phyloP scores from a whole-genome alignment of 2,329 filamentous ascomycete species.

The Microsporum canis region DNA sequence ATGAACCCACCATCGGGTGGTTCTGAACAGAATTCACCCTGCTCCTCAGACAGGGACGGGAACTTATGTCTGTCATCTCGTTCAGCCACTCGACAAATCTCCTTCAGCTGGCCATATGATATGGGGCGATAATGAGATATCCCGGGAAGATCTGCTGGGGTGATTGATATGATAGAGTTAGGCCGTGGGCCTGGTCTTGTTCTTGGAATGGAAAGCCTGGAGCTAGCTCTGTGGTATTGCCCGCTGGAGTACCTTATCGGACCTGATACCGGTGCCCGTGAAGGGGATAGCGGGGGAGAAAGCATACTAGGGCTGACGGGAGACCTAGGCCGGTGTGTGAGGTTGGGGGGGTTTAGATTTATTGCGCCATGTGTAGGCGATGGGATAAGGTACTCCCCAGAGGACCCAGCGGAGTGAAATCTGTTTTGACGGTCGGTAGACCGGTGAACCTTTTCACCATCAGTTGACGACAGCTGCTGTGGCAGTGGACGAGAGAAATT shows the following conservation, averaged over 20 bases:
- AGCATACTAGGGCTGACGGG: background rate
- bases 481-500: background rate
- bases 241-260: background rate
- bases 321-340: background rate
- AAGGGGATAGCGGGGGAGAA: background rate
- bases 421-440: background rate
- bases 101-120: slow-evolving; percentile 10
- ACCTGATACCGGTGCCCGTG: background rate
- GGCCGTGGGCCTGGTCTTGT: background rate
- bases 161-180: slow-evolving; percentile 5
- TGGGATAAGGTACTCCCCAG: background rate
- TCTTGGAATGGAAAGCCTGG: background rate
- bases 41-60: background rate
- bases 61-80: background rate
- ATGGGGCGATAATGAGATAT: slow-evolving; percentile 5
- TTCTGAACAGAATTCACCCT: slow-evolving; percentile 8
- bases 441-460: background rate
- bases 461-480: background rate
- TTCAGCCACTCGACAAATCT: slow-evolving; percentile 7
- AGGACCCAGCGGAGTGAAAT: background rate
- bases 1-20: slow-evolving; percentile 22
- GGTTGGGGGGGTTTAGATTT: background rate
- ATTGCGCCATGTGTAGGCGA: background rate
- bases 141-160: slow-evolving; percentile 9
- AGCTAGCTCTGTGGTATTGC: background rate